Evolutionary conservation across 768 basidiomycete species (phyloP), one percentile per base, ranked within the genome.

Genomic region (Agaricus bisporus): DNA sequence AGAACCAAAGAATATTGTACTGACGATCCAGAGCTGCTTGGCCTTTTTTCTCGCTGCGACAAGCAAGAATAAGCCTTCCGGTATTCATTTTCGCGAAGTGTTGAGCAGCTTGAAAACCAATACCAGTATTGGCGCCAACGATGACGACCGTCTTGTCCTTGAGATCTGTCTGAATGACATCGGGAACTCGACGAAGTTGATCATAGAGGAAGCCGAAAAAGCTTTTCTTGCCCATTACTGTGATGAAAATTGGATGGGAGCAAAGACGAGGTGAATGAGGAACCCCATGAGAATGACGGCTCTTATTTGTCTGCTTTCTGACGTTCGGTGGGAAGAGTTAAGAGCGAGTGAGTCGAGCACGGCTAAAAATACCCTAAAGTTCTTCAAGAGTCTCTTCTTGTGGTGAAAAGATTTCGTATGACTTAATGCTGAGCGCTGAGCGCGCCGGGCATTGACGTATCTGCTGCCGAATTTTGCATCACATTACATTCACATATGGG

Each of bases 81-180:
- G 74, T 67, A 43, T 69, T 68, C 77, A 78, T 76, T 1, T 50
- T 43, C 0, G 74, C 73, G 48, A 79, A 73, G 53, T 77, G 75
- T 55, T 70, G 73, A 5, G 73, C 63, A 1, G 76, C 70, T 58
- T 78, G 75, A 38, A 73, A 69, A 2, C 78, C 78, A 6, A 79
- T 55, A 3, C 78, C 82, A n/a, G 68, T 68, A 56, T 83, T 83
- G 9, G 79, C 75, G 11, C 71, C 71, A 35, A 71, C 68, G 17
- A 83, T 68, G 20, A 81, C 45, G 26, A 80, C 70, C 10, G 76
- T 78, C 59, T 76, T 77, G 7, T 72, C 74, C 11, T 61, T 60
- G 22, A 81, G 64, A 56, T 77, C 71, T 0, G 60, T 66, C 2
- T 60, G 57, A 17, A 66, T 63, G 3, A 74, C 66, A 5, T 67